Base-by-base conservation (phyloP, 2,329 filamentous ascomycete genomes). In the Pyrenophora graminea region DNA sequence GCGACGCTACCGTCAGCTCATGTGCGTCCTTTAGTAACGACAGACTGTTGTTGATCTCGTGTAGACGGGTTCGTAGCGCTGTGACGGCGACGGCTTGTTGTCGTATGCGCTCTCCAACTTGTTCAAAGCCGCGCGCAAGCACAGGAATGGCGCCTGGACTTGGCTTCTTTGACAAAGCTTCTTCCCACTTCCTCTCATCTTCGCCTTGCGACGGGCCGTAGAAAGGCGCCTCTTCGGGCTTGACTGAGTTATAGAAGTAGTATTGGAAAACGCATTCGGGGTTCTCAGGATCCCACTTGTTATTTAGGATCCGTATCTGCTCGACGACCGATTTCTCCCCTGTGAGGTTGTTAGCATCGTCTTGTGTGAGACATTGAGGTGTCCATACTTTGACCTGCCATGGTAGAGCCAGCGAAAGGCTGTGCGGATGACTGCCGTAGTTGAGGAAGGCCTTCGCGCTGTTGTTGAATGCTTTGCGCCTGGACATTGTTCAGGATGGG, bases 231-330 rank as follows among this genome's bases (percentile, higher is more conserved):
- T 83, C 82, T 45, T 84, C 82, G 64, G 88, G 84, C 57, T 88
- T 86, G 56, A 92, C 89, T 60, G 89, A 85, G 76, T 94, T 94
- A 80, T 94, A 95, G 72, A 94, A 90, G 77, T 93, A 93, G 68
- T 89, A 80, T 72, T 90, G 88, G 77, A 94, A 91, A 23, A 83
- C 84, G 63, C 88, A 91, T 68, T 84, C 85, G 18, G 84, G 80
- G 69, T 80, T 82, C 21, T 80, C 74, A 1, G 88, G 85, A 55
- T 89, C 81, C 90, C 90, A 94, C 75, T 92, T 91, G 53, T 84
- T 79, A 45, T 84, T 77, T 34, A 94, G 80, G 21, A 85, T 79
- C 54, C 81, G 79, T 71, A 92, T 89, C 71, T 93, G 89, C 50
- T 91, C 86, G 17, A 85, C 80, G 38, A 92, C 82, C 40, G 86